Percentiles rank a stretch among this genome's conserved stretches.
phyloP scores from a whole-genome alignment of 352 stramenopile genomes.

The Globisporangium ultimum region DNA sequence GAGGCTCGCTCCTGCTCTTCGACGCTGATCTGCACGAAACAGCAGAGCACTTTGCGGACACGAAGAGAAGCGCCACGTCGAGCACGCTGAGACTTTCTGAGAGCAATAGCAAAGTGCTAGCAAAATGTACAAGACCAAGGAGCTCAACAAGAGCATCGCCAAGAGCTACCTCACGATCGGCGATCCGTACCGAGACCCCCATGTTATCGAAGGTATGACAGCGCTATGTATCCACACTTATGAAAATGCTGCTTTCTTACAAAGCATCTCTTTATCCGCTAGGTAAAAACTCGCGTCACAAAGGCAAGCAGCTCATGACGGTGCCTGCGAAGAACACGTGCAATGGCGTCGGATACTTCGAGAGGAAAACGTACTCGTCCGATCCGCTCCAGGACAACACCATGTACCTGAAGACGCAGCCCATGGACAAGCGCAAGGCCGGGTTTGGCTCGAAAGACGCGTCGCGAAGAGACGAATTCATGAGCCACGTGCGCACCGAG shows the following conservation, averaged over 20 bases:
- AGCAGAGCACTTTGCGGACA: not conserved
- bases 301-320: conserved; percentile 74
- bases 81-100: not conserved
- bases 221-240: too few relatives aligned
- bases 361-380: conserved; percentile 81
- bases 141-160: conserved; percentile 81
- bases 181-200: conserved; percentile 69
- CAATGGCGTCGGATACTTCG: conserved; percentile 83
- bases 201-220: conserved; percentile 60
- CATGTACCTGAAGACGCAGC: conserved; percentile 86
- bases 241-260: too few relatives aligned
- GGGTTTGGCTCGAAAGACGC: conserved; percentile 91
- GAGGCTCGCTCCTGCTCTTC: not conserved
- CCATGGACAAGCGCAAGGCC: conserved; percentile 82
- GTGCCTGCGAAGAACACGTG: conserved; percentile 71
- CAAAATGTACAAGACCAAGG: conserved; percentile 72
- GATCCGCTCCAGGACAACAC: conserved; percentile 87
- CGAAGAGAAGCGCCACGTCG: not conserved
- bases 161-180: conserved; percentile 78
- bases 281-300: conserved; percentile 69
- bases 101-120: not conserved
- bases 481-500: conserved; percentile 87
- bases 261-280: not conserved
- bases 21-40: not conserved
- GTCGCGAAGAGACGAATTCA: conserved; percentile 89